Conservation (phyloP, 2,329 filamentous ascomycete genomes). For the Diaporthe aspalathi region DNA sequence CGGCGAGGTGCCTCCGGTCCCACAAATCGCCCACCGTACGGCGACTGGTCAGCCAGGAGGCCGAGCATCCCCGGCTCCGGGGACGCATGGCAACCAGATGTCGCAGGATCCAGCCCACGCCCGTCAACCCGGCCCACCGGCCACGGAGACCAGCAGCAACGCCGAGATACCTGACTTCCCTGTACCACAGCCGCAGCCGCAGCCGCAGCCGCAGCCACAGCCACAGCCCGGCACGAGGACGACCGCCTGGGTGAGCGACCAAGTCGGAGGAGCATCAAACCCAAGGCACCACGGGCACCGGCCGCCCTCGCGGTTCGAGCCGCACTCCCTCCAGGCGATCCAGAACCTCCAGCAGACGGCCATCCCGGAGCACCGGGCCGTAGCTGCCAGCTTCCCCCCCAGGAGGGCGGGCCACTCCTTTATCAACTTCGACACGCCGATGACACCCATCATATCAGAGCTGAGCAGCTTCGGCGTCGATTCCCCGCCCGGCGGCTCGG, state of each 20-base stretch:
- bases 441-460: conserved; percentile 35
- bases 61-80: conserved; percentile 22
- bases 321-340: conserved; percentile 22
- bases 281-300: conserved; percentile 21
- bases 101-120: background rate
- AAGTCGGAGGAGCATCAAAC: background rate
- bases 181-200: conserved; percentile 1
- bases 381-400: conserved; percentile 18
- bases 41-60: background rate
- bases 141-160: conserved; percentile 1
- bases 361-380: conserved; percentile 36
- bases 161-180: conserved; percentile 18
- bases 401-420: conserved; percentile 29
- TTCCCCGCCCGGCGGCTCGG: conserved; percentile 4
- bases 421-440: conserved; percentile 33
- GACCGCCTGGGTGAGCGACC: conserved; percentile 33
- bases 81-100: background rate
- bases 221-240: conserved; percentile 18
- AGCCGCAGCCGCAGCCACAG: too few species aligned
- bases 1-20: conserved; percentile 9
- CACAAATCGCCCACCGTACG: conserved; percentile 3
- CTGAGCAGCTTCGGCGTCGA: conserved; percentile 31
- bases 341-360: conserved; percentile 28
- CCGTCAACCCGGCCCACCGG: conserved; percentile 5
- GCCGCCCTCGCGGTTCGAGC: conserved; percentile 17